phyloP scores from a whole-genome alignment of 768 basidiomycete species.

The Psilocybe sp. region DNA sequence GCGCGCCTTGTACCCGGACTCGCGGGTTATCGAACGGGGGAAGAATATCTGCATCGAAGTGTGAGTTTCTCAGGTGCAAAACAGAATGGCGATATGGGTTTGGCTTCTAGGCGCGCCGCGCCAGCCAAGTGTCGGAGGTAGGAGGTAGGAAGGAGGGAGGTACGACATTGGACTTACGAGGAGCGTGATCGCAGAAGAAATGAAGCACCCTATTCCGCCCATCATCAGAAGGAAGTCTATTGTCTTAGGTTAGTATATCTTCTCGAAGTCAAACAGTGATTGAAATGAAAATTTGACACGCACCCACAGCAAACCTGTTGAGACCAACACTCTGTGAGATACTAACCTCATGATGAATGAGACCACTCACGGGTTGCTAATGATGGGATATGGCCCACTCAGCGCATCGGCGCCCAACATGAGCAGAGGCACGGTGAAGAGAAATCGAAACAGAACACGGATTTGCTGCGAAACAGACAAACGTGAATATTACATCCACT shows the following conservation, averaged over 20 bases:
- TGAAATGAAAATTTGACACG: slow-evolving; percentile 10
- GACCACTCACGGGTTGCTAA: slow-evolving; percentile 51
- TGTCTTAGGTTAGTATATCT: slow-evolving; percentile 1
- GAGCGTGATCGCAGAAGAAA: slow-evolving; percentile 79
- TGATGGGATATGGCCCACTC: slow-evolving; percentile 43
- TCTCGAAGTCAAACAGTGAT: too few relatives aligned
- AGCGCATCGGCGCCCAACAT: slow-evolving; percentile 67
- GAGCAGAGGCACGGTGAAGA: slow-evolving; percentile 69
- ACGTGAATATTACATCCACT: not conserved
- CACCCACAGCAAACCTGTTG: slow-evolving; percentile 60
- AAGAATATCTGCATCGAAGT: too few relatives aligned
- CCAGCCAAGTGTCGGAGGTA: too few relatives aligned
- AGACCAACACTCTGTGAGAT: slow-evolving; percentile 1
- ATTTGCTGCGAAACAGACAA: slow-evolving; percentile 43
- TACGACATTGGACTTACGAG: slow-evolving; percentile 44
- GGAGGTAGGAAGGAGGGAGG: too few relatives aligned
- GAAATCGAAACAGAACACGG: slow-evolving; percentile 73
- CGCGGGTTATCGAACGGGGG: too few relatives aligned
- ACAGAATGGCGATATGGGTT: too few relatives aligned
- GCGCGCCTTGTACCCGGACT: too few relatives aligned
- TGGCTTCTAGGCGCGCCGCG: too few relatives aligned
- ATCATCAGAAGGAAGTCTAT: slow-evolving; percentile 70
- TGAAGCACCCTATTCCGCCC: slow-evolving; percentile 71
- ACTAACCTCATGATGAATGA: not conserved
- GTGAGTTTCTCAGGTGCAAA: too few relatives aligned